These are phyloP conservation scores for Immersiporthe knoxdaviesiana DNA, from an alignment of 2,329 filamentous ascomycete species.

Conservation along the genomic window DNA sequence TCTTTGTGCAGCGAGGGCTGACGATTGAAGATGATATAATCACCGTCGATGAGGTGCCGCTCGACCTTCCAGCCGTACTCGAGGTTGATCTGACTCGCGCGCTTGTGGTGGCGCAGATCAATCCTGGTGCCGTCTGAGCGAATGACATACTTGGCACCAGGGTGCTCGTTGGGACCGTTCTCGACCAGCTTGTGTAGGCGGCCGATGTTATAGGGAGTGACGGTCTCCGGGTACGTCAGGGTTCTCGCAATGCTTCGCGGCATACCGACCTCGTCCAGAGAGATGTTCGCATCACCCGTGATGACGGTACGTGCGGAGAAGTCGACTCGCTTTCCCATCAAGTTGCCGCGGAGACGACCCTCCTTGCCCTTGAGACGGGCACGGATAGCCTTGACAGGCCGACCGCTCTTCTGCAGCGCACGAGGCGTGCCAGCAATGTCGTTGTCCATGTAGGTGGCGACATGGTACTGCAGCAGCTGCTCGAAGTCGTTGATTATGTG, in stretches of 20 bases:
- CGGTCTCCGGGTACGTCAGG: constrained; percentile 93
- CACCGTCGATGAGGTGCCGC: constrained; percentile 91
- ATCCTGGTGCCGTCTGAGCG: constrained; percentile 92
- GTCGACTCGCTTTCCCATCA: constrained; percentile 99
- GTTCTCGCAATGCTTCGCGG: constrained; percentile 91
- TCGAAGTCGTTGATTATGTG: constrained; percentile 93
- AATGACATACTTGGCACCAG: constrained; percentile 95
- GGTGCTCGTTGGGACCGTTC: constrained; percentile 93
- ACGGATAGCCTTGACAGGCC: constrained; percentile 95
- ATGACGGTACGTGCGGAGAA: constrained; percentile 99
- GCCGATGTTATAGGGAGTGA: constrained; percentile 96
- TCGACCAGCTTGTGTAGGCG: constrained; percentile 87
- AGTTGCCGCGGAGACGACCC: constrained; percentile 92
- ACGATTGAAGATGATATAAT: constrained; percentile 99
- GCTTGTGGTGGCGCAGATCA: constrained; percentile 90
- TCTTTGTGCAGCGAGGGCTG: constrained; percentile 99
- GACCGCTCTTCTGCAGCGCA: constrained; percentile 93
- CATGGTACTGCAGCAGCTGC: constrained; percentile 91
- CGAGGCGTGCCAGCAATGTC: constrained; percentile 96
- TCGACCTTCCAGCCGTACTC: constrained; percentile 99
- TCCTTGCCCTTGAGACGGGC: constrained; percentile 99
- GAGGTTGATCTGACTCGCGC: constrained; percentile 80
- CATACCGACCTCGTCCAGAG: constrained; percentile 95
- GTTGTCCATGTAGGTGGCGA: constrained; percentile 99
- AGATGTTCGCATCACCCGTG: constrained; percentile 96